Base-by-base conservation (phyloP, 2,329 filamentous ascomycete genomes). In the Beauveria rudraprayagi region DNA sequence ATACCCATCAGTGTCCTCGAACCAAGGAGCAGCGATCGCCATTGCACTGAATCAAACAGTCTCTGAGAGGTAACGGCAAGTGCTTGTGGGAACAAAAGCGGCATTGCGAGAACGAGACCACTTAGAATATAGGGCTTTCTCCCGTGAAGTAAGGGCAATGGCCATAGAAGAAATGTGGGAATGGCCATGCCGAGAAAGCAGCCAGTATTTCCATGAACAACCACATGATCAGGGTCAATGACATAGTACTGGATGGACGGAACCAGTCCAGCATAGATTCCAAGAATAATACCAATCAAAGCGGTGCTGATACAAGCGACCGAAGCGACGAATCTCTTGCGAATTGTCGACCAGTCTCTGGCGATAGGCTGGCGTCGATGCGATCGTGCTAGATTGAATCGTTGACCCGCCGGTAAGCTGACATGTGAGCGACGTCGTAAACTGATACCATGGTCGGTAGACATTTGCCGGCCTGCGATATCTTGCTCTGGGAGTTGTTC, bases 171-270 rank as follows among this genome's bases (percentile, higher is more conserved):
- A 61, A 90, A 81, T 0, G 86, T 89, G 0, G 88, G 83, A 44
- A 92, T 72, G 0, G 87, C 87, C 64, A 92, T 78, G 9, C 88
- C 88, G 37, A 88, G 68, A 69, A 89, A 92, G 58, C 91, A 81
- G 28, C 85, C 81, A 17, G 89, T 87, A 66, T 92, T 92, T 3
- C 90, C 90, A 41, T 90, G 77, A 30, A 91, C 85, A 1, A 85
- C 80, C 62, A 83, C 79, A 67, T 91, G 88, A 50, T 83, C 75
- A 63, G 86, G 79, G 66, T 92, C 88, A 26, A 84, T 85, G 64
- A 92, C 83, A 67, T 85, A 86, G 70, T 91, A 91, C 69, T 92
- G 89, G 28, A 92, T 90, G 3, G 85, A 83, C n/a, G 89, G 88
- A 1, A 91, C 88, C 66, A 91, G 81, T 3, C 89, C 90, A 60